These are phyloP conservation scores for Cerrena zonata DNA, from an alignment of 1,284 basidiomycete genomes.

Conservation along the genomic window DNA sequence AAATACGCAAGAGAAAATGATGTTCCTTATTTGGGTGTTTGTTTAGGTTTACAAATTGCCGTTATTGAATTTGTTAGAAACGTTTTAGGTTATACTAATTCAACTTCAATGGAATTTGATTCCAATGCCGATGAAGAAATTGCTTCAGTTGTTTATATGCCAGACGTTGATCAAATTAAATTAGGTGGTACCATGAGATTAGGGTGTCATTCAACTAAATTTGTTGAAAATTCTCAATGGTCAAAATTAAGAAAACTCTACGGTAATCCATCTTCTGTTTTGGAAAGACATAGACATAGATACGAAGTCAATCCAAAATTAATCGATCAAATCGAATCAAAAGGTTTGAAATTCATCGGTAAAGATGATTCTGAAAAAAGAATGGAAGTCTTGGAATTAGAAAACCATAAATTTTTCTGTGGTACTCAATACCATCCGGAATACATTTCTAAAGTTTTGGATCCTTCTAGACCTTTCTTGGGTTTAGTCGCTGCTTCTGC, in stretches of 20 bases:
- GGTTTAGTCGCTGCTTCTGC: constrained; percentile 90
- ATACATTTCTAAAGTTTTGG: constrained; percentile 97
- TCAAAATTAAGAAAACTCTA: constrained; percentile 78
- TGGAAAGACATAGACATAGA: constrained; percentile 96
- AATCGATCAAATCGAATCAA: constrained; percentile 68
- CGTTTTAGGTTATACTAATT: constrained; percentile 73
- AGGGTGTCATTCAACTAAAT: constrained; percentile 90
- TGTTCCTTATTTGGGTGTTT: constrained; percentile 93
- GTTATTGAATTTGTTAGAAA: constrained; percentile 93
- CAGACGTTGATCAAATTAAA: constrained; percentile 95
- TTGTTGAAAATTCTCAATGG: constrained; percentile 61
- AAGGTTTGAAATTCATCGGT: constrained; percentile 81
- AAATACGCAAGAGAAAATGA: constrained; percentile 95
- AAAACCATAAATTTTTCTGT: constrained; percentile 92
- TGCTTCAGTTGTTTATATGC: constrained; percentile 95
- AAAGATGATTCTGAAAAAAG: constrained; percentile 93
- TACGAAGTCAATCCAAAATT: constrained; percentile 95
- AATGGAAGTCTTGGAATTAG: constrained; percentile 93
- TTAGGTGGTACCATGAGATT: constrained; percentile 99
- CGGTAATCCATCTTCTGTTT: constrained; percentile 75
- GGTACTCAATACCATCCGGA: constrained; percentile 97
- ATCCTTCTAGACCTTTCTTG: constrained; percentile 96
- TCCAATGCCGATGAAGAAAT: constrained; percentile 49
- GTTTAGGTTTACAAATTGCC: constrained; percentile 95
- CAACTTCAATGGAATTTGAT: constrained; percentile 83